Evolutionary conservation across 352 stramenopile genomes (phyloP).

Genomic region (Globisporangium nodosum): DNA sequence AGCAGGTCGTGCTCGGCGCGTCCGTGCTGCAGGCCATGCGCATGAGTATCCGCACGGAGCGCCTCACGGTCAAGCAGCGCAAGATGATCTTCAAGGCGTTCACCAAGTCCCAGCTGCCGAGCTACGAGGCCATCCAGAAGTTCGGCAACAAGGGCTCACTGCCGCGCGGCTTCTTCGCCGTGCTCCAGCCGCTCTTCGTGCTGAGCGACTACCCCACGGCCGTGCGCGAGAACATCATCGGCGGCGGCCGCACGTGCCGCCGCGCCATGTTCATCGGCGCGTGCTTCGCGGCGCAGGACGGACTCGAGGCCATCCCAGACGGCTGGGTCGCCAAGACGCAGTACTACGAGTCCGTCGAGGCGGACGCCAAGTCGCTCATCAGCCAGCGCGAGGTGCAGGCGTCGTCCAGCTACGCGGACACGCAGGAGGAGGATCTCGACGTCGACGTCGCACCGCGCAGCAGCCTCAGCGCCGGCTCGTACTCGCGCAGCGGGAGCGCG

Average conservation of each 20-base stretch:
- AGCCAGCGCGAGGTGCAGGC: conserved; percentile 57
- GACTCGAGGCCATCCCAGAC: conserved; percentile 56
- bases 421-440: conserved; percentile 32
- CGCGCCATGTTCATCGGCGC: conserved; percentile 80
- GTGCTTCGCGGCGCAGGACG: conserved; percentile 74
- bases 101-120: conserved; percentile 75
- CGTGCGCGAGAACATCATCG: conserved; percentile 80
- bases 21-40: conserved; percentile 78
- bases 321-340: conserved; percentile 77
- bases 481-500: conserved; percentile 37
- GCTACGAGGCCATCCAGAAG: conserved; percentile 80
- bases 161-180: conserved; percentile 60
- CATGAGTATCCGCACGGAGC: conserved; percentile 78
- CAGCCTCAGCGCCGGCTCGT: conserved; percentile 26
- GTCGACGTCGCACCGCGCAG: conserved; percentile 29
- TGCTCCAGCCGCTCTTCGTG: conserved; percentile 75
- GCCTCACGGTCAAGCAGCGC: conserved; percentile 72
- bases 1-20: conserved; percentile 72
- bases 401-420: conserved; percentile 13
- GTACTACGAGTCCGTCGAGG: conserved; percentile 79
- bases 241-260: conserved; percentile 66
- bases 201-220: conserved; percentile 74
- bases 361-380: conserved; percentile 62
- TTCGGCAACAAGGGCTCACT: conserved; percentile 74
- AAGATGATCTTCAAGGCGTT: conserved; percentile 86